These are phyloP conservation scores for Ulmus americana DNA, from an alignment of 331 rosid genomes.

Conservation along the genomic window DNA sequence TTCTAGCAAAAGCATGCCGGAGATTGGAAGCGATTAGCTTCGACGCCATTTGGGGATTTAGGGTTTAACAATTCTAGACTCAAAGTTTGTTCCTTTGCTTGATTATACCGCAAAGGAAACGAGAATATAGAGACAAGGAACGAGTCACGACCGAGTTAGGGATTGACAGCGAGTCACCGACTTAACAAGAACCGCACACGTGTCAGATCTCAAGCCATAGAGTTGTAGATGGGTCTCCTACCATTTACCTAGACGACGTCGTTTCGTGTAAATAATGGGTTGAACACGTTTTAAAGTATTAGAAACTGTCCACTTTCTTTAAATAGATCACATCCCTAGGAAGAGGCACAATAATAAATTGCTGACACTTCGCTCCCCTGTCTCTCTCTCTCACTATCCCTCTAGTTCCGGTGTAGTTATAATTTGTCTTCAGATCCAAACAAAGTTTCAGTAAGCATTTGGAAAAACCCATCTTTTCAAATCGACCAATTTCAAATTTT, in stretches of 20 bases:
- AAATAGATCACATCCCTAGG: not conserved
- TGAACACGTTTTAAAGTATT: not conserved
- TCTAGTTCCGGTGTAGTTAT: not conserved
- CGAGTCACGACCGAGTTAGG: not conserved
- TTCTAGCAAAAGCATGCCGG: constrained; percentile 39
- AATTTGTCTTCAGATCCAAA: constrained; percentile 22
- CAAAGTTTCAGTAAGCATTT: not conserved
- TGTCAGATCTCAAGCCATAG: constrained; percentile 20
- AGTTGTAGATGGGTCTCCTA: not conserved
- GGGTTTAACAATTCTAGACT: too few relatives aligned
- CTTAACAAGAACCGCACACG: constrained; percentile 27
- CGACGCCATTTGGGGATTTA: constrained; percentile 45
- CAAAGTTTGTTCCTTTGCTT: too few relatives aligned
- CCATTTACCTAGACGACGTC: not conserved
- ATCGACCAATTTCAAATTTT: too few relatives aligned
- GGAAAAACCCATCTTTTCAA: too few relatives aligned
- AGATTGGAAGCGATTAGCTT: constrained; percentile 48
- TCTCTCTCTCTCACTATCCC: not conserved
- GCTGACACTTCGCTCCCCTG: constrained; percentile 6
- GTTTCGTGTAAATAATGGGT: not conserved
- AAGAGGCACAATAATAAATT: not conserved
- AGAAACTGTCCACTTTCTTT: constrained; percentile 8
- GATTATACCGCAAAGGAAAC: not conserved
- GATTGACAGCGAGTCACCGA: constrained; percentile 22
- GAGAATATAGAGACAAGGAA: not conserved